Evolutionary conservation across 805 yeast species (phyloP).

Genomic region (Nakazawaea anatomiae): DNA sequence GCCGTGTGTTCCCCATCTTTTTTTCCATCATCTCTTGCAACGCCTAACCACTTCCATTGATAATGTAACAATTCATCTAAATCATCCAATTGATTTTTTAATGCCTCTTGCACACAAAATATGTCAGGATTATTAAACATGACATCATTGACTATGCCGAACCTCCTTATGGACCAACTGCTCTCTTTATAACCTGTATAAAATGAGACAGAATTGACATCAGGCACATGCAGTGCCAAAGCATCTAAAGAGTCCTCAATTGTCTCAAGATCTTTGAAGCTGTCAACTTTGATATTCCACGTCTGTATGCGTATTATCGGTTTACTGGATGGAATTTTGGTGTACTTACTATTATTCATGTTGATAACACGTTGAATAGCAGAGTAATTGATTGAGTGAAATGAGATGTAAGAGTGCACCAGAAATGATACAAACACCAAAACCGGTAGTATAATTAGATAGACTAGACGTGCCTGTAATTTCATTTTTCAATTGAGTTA

Average conservation of each 20-base stretch:
- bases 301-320: conserved; percentile 14
- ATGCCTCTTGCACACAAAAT: conserved; percentile 42
- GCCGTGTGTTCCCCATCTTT: conserved; percentile 47
- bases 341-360: conserved; percentile 1
- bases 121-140: conserved; percentile 26
- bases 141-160: conserved; percentile 29
- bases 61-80: conserved; percentile 26
- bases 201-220: conserved; percentile 16
- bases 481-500: conserved; percentile 3
- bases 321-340: conserved; percentile 4
- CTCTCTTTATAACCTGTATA: conserved; percentile 22
- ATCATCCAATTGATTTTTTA: conserved; percentile 40
- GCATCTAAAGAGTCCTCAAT: conserved; percentile 17
- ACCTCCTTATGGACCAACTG: conserved; percentile 29
- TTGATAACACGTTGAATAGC: conserved; percentile 7
- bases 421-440: conserved; percentile 5
- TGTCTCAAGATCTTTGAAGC: conserved; percentile 14
- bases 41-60: conserved; percentile 36
- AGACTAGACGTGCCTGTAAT: conserved; percentile 1
- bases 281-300: conserved; percentile 25
- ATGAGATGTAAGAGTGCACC: conserved; percentile 8
- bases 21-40: conserved; percentile 48
- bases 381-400: conserved; percentile 3
- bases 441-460: conserved; percentile 2
- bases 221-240: conserved; percentile 18